Base-by-base conservation (phyloP, 148 eudicot genomes). In the Nyssa sinensis region DNA sequence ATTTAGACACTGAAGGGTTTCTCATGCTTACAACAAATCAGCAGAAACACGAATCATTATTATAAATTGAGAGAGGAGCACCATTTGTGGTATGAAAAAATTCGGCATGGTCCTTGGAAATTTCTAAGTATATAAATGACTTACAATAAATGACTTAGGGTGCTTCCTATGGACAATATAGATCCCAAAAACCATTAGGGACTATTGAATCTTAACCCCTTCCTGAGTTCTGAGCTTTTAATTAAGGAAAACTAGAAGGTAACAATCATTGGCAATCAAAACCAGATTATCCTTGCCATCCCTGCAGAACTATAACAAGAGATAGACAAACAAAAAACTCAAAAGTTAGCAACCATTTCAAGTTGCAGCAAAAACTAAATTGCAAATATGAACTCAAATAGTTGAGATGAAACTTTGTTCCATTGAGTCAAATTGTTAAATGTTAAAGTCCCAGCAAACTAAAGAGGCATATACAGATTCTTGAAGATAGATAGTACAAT, bases 321-420 rank as follows among this genome's bases (percentile, higher is more conserved):
- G 8, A 55, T 55, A 55, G 24, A 17, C 4, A n/a, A 55, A 55
- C 59, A 55, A 44, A 44, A 44, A 19, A 44, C 17, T 13, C 17
- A 44, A 14, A 44, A 13, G 4, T 16, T 35, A 35, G 63, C 12
- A 47, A 24, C 61, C 33, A 62, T 25, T 70, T 14, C 27, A 69
- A 44, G 27, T 69, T 64, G 62, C 25, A 61, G 73, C 49, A 37
- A 44, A 53, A 33, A 35, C n/a, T 29, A 64, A 77, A 69, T 28
- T 23, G 74, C n/a, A n/a, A n/a, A n/a, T n/a, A n/a, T n/a, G 60
- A 67, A 41, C 33, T 41, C 63, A 57, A 37, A 57, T 32, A 28
- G 9, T 5, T 34, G 24, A 8, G 13, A 21, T 23, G 24, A 21
- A 23, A 14, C 49, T 34, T 37, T 59, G 30, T 25, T 41, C 25